A percentile compares a stretch with the other conserved stretches of the same genome.
These are phyloP conservation scores for Cyberlindnera euphorbiae DNA, from an alignment of 805 yeast species.

Conservation along the genomic window DNA sequence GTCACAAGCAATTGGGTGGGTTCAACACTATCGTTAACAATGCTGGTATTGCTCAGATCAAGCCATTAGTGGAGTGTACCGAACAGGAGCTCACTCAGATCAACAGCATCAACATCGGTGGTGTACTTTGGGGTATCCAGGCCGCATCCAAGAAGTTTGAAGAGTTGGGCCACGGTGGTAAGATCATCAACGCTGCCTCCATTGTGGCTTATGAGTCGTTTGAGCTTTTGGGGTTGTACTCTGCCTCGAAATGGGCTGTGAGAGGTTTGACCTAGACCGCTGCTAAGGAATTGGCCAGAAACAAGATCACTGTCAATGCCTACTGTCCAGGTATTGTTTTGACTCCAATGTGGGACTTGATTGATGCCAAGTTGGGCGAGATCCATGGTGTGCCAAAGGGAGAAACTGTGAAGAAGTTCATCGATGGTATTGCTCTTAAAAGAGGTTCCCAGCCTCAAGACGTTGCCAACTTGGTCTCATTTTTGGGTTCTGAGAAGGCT, in stretches of 20 bases:
- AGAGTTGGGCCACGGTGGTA: conserved; percentile 28
- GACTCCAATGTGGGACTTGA: conserved; percentile 32
- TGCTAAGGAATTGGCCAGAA: conserved; percentile 32
- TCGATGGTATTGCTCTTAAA: conserved; percentile 30
- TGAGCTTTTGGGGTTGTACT: conserved; percentile 29
- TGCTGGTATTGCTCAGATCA: conserved; percentile 29
- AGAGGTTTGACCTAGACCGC: conserved; percentile 32
- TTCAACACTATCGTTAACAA: conserved; percentile 33
- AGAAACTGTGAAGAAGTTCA: conserved; percentile 24
- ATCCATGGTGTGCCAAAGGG: conserved; percentile 25
- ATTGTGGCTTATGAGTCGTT: conserved; percentile 30
- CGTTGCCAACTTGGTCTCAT: conserved; percentile 32
- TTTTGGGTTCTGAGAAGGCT: conserved; percentile 33
- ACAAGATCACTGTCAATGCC: conserved; percentile 33
- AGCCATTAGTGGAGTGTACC: conserved; percentile 25
- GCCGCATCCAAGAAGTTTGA: conserved; percentile 28
- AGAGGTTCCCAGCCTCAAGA: conserved; percentile 34
- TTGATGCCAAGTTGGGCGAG: conserved; percentile 23
- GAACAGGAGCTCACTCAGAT: conserved; percentile 24
- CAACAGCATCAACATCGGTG: conserved; percentile 27
- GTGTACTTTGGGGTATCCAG: conserved; percentile 30
- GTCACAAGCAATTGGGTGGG: conserved; percentile 27
- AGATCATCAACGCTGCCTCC: conserved; percentile 34
- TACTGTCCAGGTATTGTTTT: conserved; percentile 36
- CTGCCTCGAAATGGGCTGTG: conserved; percentile 34